Conservation (phyloP, 2,329 filamentous ascomycete species). For the Xylaria sp. region DNA sequence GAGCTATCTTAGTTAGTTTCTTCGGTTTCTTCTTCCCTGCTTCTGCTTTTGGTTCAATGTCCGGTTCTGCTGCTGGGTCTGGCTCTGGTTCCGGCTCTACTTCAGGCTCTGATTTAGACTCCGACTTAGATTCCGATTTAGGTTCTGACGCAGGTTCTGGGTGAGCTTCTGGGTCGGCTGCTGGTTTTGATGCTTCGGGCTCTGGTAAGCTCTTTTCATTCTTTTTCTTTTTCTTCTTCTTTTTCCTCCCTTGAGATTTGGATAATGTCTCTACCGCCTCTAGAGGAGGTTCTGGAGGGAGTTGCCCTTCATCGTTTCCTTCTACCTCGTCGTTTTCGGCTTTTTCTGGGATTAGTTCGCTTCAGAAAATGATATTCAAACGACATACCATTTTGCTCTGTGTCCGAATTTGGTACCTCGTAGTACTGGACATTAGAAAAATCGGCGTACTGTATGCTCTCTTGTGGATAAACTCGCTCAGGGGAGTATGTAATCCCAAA, state of each 20-base stretch:
- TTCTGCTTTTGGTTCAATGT: constrained; percentile 17
- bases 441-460: constrained; percentile 41
- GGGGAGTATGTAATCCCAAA: constrained; percentile 42
- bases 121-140: constrained; percentile 6
- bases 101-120: constrained; percentile 2
- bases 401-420: constrained; percentile 34
- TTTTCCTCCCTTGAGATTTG: constrained; percentile 28
- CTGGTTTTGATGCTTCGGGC: constrained; percentile 23
- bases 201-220: constrained; percentile 26
- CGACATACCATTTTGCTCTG: constrained; percentile 43
- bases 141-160: not conserved
- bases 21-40: constrained; percentile 25
- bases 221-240: constrained; percentile 38
- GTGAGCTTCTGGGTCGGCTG: constrained; percentile 1
- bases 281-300: constrained; percentile 25
- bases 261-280: constrained; percentile 23
- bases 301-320: constrained; percentile 37
- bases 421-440: constrained; percentile 42
- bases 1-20: constrained; percentile 28
- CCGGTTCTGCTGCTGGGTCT: constrained; percentile 7
- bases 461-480: constrained; percentile 39
- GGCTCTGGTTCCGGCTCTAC: constrained; percentile 2
- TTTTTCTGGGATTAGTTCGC: constrained; percentile 40
- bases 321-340: constrained; percentile 36
- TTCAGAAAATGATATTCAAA: constrained; percentile 20